Base-by-base conservation (phyloP, 768 basidiomycete genomes). In the Kwoniella heveanensis region DNA sequence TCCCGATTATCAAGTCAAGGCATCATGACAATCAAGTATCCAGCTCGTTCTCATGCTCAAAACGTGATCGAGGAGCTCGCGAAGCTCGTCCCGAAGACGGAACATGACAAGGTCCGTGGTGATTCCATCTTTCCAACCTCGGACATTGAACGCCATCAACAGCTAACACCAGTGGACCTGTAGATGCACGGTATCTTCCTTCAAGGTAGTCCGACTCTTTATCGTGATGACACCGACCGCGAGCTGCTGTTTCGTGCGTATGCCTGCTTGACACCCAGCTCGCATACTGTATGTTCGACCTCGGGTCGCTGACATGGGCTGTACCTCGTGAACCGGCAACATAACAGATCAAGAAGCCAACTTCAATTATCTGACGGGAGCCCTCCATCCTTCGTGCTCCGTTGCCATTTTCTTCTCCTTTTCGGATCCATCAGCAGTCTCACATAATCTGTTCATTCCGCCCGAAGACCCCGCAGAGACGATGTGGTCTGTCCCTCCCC, bases 401-500 rank as follows among this genome's bases (percentile, higher is more conserved):
- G 79, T 92, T 13, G 80, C 92, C 21, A 80, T 89, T 9, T 80
- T 84, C 1, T 88, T 78, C 56, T 84, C 76, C 82, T 86, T 62
- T 81, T 27, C 19, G 32, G 51, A 46, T 9, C 77, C 39, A 21
- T 25, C 54, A 13, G 22, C 67, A 30, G 32, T 76, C 29, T 54
- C 56, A 22, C 73, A 77, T 46, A 85, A 87, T 7, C 83, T 97
- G 32, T 92, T 90, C 79, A 88, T 96, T 61, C 91, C 92, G 1
- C 84, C 89, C 58, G 85, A 86, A 21, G 86, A 88, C 55, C 82
- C 86, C 2, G 68, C 65, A 26, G 71, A 68, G 49, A 72, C 71
- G 56, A 87, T 96, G 87, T 97, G 94, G 94, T 89, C 88, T 6
- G 86, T 90, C 2, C 87, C 91, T 17, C 92, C 92, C 0, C 88